Percentiles rank a stretch among this genome's conserved stretches.
Conservation (phyloP, 2,329 filamentous ascomycete species). For the Scedosporium aurantiacum region DNA sequence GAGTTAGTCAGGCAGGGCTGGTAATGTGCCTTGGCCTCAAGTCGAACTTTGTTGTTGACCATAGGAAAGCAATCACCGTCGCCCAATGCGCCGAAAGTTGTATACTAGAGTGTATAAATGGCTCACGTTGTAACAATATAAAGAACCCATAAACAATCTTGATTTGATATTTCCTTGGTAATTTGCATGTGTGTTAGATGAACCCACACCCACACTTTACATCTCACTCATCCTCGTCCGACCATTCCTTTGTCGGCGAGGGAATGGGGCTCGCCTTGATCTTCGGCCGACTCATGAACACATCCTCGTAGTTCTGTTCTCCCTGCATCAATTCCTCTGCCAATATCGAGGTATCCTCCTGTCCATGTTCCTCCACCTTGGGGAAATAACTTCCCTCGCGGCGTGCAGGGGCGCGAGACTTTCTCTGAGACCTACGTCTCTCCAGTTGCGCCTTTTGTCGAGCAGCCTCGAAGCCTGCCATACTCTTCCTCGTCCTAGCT, state of each 20-base stretch:
- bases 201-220: not conserved
- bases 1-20: conserved; percentile 69
- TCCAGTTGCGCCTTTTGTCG: conserved; percentile 50
- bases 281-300: conserved; percentile 76
- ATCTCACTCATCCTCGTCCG: conserved; percentile 11
- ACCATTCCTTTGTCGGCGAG: conserved; percentile 31
- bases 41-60: not conserved
- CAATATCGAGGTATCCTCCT: conserved; percentile 33
- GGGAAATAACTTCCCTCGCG: conserved; percentile 1
- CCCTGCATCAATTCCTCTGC: conserved; percentile 56
- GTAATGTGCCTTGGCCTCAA: conserved; percentile 29
- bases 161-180: no score
- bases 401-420: conserved; percentile 16
- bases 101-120: conserved; percentile 8
- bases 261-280: conserved; percentile 63
- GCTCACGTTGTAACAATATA: not conserved
- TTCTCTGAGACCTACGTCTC: conserved; percentile 37
- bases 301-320: conserved; percentile 66
- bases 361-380: conserved; percentile 31
- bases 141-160: not conserved
- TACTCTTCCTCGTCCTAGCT: conserved; percentile 47
- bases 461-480: conserved; percentile 51
- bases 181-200: not conserved
- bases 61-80: not conserved
- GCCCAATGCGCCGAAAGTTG: not conserved